phyloP scores from a whole-genome alignment of 2,329 filamentous ascomycete species.

The Alternaria sp. region DNA sequence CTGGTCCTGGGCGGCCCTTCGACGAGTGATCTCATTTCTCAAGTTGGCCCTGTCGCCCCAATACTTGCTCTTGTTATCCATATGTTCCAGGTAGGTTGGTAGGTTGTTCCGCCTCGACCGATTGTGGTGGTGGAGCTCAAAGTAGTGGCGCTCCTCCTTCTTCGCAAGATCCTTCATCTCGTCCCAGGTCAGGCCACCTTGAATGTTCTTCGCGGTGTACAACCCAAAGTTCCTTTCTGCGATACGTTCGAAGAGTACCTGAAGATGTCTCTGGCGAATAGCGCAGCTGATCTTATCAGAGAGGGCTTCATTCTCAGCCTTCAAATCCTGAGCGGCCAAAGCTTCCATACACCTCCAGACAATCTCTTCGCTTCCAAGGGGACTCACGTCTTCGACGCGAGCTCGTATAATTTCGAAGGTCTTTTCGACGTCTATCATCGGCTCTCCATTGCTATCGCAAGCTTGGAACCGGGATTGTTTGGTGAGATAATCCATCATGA shows the following conservation, averaged over 20 bases:
- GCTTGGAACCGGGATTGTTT: background rate
- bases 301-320: background rate
- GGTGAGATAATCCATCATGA: background rate
- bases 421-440: background rate
- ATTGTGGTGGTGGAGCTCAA: background rate
- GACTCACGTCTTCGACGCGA: background rate
- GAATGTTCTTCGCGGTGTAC: background rate
- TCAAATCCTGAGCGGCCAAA: background rate
- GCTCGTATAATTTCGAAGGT: background rate
- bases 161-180: background rate
- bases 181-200: background rate
- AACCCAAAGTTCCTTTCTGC: background rate
- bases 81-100: background rate
- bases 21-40: background rate
- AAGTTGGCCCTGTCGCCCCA: background rate
- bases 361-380: background rate
- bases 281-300: background rate
- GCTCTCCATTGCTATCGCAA: background rate
- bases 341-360: background rate
- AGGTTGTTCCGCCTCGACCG: background rate
- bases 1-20: too few relatives aligned
- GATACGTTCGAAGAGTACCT: background rate
- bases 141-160: background rate
- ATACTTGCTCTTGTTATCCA: background rate
- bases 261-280: background rate